Evolutionary conservation across 2,329 filamentous ascomycete genomes (phyloP).

Genomic region (Trichophyton rubrum): DNA sequence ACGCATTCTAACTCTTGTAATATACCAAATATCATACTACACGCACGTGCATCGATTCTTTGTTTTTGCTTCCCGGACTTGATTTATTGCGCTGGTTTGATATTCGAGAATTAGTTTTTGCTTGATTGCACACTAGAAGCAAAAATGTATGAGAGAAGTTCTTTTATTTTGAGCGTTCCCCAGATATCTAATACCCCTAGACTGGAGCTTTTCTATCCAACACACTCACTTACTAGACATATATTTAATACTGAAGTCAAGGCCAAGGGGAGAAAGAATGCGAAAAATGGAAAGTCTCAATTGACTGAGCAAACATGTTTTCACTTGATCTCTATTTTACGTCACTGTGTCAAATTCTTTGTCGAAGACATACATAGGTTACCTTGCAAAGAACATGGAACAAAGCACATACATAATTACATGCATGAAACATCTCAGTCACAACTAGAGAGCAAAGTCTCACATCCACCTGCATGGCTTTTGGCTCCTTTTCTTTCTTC

Average conservation of each 20-base stretch:
- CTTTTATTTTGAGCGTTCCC: not conserved
- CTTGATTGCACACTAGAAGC: not conserved
- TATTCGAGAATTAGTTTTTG: not conserved
- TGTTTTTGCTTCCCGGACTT: not conserved
- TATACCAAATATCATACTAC: not conserved
- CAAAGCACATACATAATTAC: not conserved
- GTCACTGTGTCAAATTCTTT: not conserved
- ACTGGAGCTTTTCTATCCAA: not conserved
- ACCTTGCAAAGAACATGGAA: too few relatives aligned
- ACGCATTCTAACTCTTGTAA: not conserved
- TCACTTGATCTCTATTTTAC: not conserved
- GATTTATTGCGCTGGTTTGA: not conserved
- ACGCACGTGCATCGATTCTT: not conserved
- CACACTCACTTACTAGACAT: too few relatives aligned
- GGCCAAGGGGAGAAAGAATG: too few relatives aligned
- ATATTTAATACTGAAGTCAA: too few relatives aligned
- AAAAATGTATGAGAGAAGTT: not conserved
- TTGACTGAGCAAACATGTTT: not conserved
- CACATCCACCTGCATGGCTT: not conserved
- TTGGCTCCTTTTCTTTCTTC: not conserved
- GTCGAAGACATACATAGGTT: not conserved
- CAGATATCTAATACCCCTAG: not conserved
- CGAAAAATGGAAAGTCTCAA: too few relatives aligned
- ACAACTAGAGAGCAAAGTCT: not conserved
- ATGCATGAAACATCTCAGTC: not conserved